Evolutionary conservation across 345 rosid genomes (phyloP), one percentile per base, ranked within the genome.

Genomic region (Mangifera indica): DNA sequence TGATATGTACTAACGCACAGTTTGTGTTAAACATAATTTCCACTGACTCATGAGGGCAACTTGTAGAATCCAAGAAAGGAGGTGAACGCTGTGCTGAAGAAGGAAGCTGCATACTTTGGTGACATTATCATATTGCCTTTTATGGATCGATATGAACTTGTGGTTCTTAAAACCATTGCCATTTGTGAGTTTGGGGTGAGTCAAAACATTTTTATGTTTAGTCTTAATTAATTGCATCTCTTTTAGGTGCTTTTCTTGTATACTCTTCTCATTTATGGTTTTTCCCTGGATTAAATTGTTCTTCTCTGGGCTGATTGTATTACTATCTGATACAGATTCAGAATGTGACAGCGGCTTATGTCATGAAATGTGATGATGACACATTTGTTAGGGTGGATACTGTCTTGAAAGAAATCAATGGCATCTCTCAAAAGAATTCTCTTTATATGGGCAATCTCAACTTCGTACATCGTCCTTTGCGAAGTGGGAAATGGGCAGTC

Each of bases 141-240:
- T 81, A 92, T 95, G 97, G 99, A 95, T 80, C 98, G 88, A 46
- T 91, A 95, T 53, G 99, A 95, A 81, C 94, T 95, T 32, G 94
- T 95, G 70, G 99, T 95, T 79, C 96, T 95, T 34, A 95, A 95
- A 84, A 92, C 98, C 25, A 89, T 95, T 63, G 91, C 97, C 57
- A 92, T 95, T 49, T 91, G 97, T 81, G 97, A 91, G 81, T 95
- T 86, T 88, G 99, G 98, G 91, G 99, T 92, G 85, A 81, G 91
- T 80, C 55, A n/a, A 44, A 64, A 54, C n/a, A n/a, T 54, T 57
- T 69, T 62, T 29, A 52, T 52, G 58, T 14, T 60, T n/a, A 11
- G 21, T 53, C 52, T 59, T 72, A 69, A 54, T 77, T 42, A 34
- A n/a, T 73, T 69, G 32, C 64, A 11, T 72, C 59, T 65, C 22